Evolutionary conservation across 1,284 basidiomycete genomes (phyloP), one percentile per base, ranked within the genome.

Genomic region (Ustilago curta): DNA sequence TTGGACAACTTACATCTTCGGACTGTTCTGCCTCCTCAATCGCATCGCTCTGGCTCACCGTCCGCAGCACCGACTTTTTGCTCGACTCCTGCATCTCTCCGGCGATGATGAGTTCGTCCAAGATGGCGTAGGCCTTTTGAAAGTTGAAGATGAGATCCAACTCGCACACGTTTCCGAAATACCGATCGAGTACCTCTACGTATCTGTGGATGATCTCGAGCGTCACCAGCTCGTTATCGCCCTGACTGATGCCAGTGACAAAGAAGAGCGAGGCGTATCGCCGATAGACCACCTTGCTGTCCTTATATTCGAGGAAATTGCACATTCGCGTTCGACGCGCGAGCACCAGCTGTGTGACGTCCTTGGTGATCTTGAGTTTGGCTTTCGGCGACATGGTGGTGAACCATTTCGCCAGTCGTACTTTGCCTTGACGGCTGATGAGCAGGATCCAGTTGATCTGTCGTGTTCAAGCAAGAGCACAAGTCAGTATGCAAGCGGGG

Each of bases 201-300:
- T 97, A 99, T 83, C 97, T 91, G 86, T 99, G 97, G 59, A 99
- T 95, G 77, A 99, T 92, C 87, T 99, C 96, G 61, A 99, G 89
- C 1, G 95, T 95, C 72, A 96, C 90, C 72, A 99, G 89, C 80
- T 91, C 90, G 85, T 99, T 99, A 87, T 99, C 97, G 47, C 88
- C 89, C 42, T 91, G 90, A 52, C 91, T 90, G 80, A 99, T 93
- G 44, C 96, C 95, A 76, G 91, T 92, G 45, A 99, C 93, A 87
- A 99, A 99, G 90, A 99, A 99, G 44, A 99, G 87, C 18, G 94
- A 97, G 3, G 97, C 97, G 84, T 99, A 99, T 84, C 97, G 90
- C 59, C 97, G 89, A 87, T 99, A 99, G 12, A 99, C 94, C 66
- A 99, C 94, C 87, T 84, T 84, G 50, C 72, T 74, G 40, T 84